phyloP scores from a whole-genome alignment of 768 basidiomycete species.

The Astraeus odoratus region DNA sequence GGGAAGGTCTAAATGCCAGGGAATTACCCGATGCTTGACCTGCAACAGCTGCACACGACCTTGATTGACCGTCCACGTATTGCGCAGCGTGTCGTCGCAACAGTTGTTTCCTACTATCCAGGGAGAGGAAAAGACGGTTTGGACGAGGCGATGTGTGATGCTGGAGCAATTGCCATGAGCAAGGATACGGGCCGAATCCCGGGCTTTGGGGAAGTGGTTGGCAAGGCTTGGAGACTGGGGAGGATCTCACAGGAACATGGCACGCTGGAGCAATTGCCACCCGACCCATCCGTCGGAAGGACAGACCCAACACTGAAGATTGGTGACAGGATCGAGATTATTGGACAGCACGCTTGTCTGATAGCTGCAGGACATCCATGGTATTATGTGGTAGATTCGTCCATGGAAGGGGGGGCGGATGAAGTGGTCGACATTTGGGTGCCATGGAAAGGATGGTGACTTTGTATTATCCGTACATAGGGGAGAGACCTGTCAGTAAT shows the following conservation, averaged over 20 bases:
- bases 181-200: slow-evolving; percentile 75
- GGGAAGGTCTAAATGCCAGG: slow-evolving; percentile 32
- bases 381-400: slow-evolving; percentile 83
- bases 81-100: slow-evolving; percentile 62
- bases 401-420: slow-evolving; percentile 38
- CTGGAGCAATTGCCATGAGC: slow-evolving; percentile 80
- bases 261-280: slow-evolving; percentile 40
- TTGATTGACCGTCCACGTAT: slow-evolving; percentile 51
- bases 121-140: slow-evolving; percentile 51
- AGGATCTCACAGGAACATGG: slow-evolving; percentile 78
- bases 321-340: slow-evolving; percentile 61
- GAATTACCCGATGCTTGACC: slow-evolving; percentile 78
- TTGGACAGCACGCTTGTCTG: slow-evolving; percentile 84
- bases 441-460: slow-evolving; percentile 85
- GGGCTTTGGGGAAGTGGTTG: slow-evolving; percentile 67
- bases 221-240: slow-evolving; percentile 56
- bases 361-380: slow-evolving; percentile 74
- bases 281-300: slow-evolving; percentile 6
- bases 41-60: slow-evolving; percentile 75
- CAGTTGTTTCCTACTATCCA: slow-evolving; percentile 76
- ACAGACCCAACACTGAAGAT: slow-evolving; percentile 33
- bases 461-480: not conserved
- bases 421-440: slow-evolving; percentile 78
- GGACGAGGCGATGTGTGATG: slow-evolving; percentile 80
- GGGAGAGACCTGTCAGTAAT: no score